Evolutionary conservation across 1,284 basidiomycete species (phyloP).

Genomic region (Schizophyllum amplum): DNA sequence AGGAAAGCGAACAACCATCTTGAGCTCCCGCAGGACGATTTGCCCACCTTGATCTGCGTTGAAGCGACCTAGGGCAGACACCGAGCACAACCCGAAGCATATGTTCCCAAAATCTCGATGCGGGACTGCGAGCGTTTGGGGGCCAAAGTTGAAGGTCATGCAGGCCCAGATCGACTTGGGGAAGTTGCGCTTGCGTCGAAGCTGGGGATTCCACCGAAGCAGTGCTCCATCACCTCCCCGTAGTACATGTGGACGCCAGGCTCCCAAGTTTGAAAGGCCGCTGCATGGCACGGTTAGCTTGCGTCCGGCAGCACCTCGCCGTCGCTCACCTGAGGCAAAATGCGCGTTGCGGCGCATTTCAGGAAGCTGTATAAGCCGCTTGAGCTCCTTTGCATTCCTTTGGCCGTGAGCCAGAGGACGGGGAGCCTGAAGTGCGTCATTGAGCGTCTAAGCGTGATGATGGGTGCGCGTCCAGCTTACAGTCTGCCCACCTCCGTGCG

Average conservation of each 20-base stretch:
- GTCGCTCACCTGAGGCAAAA: background rate
- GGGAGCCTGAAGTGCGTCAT: no score
- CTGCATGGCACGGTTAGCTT: background rate
- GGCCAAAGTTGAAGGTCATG: conserved; percentile 6
- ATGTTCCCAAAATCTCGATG: background rate
- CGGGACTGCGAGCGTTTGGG: background rate
- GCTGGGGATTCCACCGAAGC: background rate
- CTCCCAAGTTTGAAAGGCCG: background rate
- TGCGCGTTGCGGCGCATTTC: background rate
- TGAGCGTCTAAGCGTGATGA: no score
- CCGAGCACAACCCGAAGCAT: conserved; percentile 9
- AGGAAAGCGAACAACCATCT: conserved; percentile 5
- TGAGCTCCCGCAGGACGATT: conserved; percentile 3
- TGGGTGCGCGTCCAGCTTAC: no score
- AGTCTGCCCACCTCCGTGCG: conserved; percentile 5
- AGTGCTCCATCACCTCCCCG: background rate
- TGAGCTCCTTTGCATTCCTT: background rate
- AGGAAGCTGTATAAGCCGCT: background rate
- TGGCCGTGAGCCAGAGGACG: background rate
- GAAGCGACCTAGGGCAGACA: background rate
- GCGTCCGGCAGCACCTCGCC: no score
- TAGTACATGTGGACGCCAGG: background rate
- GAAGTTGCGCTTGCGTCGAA: background rate
- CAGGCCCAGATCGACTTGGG: background rate
- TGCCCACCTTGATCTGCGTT: conserved; percentile 4